Base-by-base conservation (phyloP, 495 filamentous ascomycete genomes). In the Tetracladium marchalianum region DNA sequence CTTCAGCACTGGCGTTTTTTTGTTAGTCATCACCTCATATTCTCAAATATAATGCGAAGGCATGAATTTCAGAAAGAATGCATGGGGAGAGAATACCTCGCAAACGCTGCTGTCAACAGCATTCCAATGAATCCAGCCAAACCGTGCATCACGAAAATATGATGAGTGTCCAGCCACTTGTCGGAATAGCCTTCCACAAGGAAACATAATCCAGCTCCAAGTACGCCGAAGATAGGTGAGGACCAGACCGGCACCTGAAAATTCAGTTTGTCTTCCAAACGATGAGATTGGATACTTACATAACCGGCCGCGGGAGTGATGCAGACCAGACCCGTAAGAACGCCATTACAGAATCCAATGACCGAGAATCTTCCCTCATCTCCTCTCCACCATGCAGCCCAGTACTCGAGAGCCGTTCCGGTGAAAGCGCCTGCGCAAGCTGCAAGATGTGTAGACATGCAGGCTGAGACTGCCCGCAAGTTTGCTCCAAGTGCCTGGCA, bases 141-240 rank as follows among this genome's bases (percentile, higher is more conserved):
- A 17, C 67, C 83, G 62, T 96, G 90, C 18, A 90, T 87, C 34
- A 88, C 87, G 50, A 92, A 93, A 66, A 94, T 93, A 64, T 94
- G 88, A 35, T 93, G 68, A 13, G 85, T 84, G 60, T 95, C 90
- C 56, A 27, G 95, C 90, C 48, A 90, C 79, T 87, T 58, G 65
- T 89, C 95, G 67, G 94, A 95, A 53, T 94, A 72, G 69, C 95
- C 93, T 17, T 87, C 94, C 27, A 84, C 87, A 59, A 90, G 94
- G 66, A 95, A 95, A 75, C 87, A 88, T 31, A 83, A 77, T 35
- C 74, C 65, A 16, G 85, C 87, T 37, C 84, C 87, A 24, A 87
- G 75, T 31, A 90, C 70, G 42, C 89, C 90, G 59, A 83, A 95
- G 46, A 93, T 72, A n/a, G 95, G 77, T 15, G 88, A 85, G 1